Conservation (phyloP, 202 grass and related monocot species). For the Dendrocalamus latiflorus region DNA sequence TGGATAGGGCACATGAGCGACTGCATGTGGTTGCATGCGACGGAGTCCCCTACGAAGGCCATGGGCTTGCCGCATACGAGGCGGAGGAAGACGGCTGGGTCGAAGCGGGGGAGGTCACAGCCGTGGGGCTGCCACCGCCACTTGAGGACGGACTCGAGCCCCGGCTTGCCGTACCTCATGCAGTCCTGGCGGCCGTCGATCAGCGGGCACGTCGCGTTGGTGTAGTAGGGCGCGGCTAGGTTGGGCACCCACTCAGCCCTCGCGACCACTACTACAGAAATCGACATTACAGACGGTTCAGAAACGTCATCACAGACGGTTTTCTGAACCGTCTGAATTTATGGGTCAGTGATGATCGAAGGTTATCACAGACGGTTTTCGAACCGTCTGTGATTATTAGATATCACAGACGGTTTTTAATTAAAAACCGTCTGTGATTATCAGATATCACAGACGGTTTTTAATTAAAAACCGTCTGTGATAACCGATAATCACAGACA, state of each 20-base stretch:
- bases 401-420: too few relatives aligned
- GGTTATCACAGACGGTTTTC: too few relatives aligned
- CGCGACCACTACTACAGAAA: too few relatives aligned
- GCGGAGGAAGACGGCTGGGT: conserved; percentile 55
- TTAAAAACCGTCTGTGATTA: too few relatives aligned
- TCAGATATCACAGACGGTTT: too few relatives aligned
- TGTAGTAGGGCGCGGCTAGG: conserved; percentile 50
- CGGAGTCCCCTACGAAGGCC: conserved; percentile 77
- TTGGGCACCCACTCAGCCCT: conserved; percentile 62
- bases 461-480: too few relatives aligned
- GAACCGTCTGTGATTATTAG: too few relatives aligned
- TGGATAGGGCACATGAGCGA: conserved; percentile 67
- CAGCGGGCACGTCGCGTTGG: conserved; percentile 61
- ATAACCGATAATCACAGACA: too few relatives aligned
- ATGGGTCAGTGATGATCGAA: too few relatives aligned
- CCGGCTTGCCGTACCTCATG: conserved; percentile 57
- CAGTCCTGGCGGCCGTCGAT: conserved; percentile 60
- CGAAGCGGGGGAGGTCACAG: conserved; percentile 73
- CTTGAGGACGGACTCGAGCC: conserved; percentile 42
- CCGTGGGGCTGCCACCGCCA: conserved; percentile 66
- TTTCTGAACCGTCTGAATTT: too few relatives aligned
- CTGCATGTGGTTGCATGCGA: conserved; percentile 70
- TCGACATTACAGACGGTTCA: too few relatives aligned
- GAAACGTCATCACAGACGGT: too few relatives aligned
- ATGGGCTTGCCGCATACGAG: conserved; percentile 54